Evolutionary conservation across 441 rosid species (phyloP), one percentile per base, ranked within the genome.

Genomic region (Francoa sonchifolia): DNA sequence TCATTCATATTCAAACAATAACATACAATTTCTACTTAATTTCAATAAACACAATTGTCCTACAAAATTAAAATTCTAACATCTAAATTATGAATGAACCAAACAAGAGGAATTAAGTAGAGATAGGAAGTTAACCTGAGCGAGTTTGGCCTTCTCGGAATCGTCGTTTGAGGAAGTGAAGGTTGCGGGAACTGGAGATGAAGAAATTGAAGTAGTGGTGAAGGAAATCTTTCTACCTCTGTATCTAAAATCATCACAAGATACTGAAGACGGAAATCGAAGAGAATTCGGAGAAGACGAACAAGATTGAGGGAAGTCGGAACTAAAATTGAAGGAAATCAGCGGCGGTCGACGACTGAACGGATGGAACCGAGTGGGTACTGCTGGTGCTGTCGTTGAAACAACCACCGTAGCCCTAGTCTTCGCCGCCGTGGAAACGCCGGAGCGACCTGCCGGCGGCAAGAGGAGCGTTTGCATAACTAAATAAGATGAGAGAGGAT

Each of bases 111-210:
- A 1, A 37, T 9, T 26, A 36, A 7, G 19, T 2, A 14, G 37
- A 12, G 16, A 8, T 1, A 11, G 2, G 39, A 34, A 15, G 19
- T 14, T 8, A 34, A 37, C 42, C 42, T 37, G 42, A 19, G 42
- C 26, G 16, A 19, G 4, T 37, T 11, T 37, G 25, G 26, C n/a
- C n/a, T n/a, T n/a, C n/a, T n/a, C 42, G 26, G 42, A 37, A 13
- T n/a, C 26, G 42, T 19, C 42, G 14, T 3, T 19, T 37, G 42
- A 25, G 12, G 41, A 37, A 37, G 42, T 37, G 26, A 18, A 37
- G 12, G 25, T 26, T 3, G 42, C 11, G 14, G 42, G 20, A 37
- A 2, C 6, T 19, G 42, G 20, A 19, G 42, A 19, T 10, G 42
- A 37, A 37, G 42, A 20, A 26, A 19, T 12, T 19, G 25, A 3